phyloP scores from a whole-genome alignment of 2,329 filamentous ascomycete species.

The Penicillium psychrosexuale region DNA sequence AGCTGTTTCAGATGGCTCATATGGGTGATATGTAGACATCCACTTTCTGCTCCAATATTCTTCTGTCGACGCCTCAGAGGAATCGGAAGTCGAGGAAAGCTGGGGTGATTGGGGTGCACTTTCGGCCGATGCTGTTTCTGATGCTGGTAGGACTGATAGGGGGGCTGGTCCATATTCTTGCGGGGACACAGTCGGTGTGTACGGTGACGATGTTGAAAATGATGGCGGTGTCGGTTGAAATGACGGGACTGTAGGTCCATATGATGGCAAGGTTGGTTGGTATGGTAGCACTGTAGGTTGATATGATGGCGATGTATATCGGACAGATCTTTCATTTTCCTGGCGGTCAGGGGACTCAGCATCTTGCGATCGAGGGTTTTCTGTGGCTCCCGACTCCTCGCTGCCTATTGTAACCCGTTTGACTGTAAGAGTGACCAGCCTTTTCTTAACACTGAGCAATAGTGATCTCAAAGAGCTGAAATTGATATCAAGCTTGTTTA shows the following conservation, averaged over 20 bases:
- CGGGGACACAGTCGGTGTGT: not conserved
- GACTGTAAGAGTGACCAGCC: conserved; percentile 4
- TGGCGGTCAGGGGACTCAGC: not conserved
- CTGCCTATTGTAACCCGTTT: not conserved
- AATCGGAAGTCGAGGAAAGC: conserved; percentile 3
- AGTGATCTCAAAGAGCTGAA: conserved; percentile 9
- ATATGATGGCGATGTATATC: not conserved
- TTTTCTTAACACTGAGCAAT: conserved; percentile 6
- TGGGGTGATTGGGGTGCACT: conserved; percentile 2
- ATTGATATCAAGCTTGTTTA: conserved; percentile 4
- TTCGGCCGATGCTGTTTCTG: not conserved
- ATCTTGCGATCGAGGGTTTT: not conserved
- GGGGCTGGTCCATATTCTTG: conserved; percentile 4
- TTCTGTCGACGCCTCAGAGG: conserved; percentile 3
- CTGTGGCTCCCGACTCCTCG: not conserved
- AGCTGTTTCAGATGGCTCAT: not conserved
- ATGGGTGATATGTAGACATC: conserved; percentile 3
- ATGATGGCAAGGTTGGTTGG: not conserved
- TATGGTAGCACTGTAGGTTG: not conserved
- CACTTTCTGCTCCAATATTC: conserved; percentile 3
- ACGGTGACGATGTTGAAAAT: not conserved
- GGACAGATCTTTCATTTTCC: conserved; percentile 1
- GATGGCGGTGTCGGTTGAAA: not conserved
- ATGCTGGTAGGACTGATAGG: not conserved
- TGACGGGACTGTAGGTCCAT: not conserved